These are phyloP conservation scores for Metarhizium rileyi DNA, from an alignment of 2,329 filamentous ascomycete genomes.

Conservation along the genomic window DNA sequence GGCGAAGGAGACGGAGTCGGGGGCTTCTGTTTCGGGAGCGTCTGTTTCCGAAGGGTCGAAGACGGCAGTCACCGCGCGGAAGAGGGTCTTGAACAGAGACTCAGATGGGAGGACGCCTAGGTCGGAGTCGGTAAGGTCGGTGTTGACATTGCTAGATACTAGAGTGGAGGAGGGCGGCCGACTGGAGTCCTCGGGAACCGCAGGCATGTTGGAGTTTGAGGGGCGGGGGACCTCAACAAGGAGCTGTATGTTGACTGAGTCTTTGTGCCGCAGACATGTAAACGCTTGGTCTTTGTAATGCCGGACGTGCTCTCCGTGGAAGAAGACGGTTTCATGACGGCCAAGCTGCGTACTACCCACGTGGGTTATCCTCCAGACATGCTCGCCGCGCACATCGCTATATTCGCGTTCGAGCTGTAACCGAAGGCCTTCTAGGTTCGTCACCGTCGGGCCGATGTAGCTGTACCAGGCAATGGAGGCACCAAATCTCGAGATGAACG, in stretches of 20 bases:
- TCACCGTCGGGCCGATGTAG: conserved; percentile 36
- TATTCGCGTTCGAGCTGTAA: conserved; percentile 60
- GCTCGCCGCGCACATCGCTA: conserved; percentile 26
- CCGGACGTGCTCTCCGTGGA: conserved; percentile 65
- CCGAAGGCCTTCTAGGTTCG: conserved; percentile 44
- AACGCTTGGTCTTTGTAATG: conserved; percentile 78
- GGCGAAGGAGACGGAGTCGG: conserved; percentile 26
- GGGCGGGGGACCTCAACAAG: conserved; percentile 24
- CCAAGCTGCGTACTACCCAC: conserved; percentile 75
- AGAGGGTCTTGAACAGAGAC: conserved; percentile 37
- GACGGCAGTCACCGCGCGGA: conserved; percentile 37
- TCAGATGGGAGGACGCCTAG: conserved; percentile 15
- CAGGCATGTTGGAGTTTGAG: conserved; percentile 15
- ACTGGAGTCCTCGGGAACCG: conserved; percentile 10
- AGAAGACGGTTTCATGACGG: conserved; percentile 76
- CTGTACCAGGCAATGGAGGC: conserved; percentile 24
- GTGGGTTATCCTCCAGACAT: conserved; percentile 62
- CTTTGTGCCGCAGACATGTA: conserved; percentile 61
- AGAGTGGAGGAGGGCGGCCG: not conserved
- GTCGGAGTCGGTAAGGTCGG: not conserved
- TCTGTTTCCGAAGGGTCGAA: conserved; percentile 25
- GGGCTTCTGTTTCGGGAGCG: conserved; percentile 19
- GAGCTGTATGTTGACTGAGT: conserved; percentile 65
- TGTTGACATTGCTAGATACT: not conserved
- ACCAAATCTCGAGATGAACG: conserved; percentile 22